Conservation (phyloP, 1,284 basidiomycete species). For the Trametes versicolor region DNA sequence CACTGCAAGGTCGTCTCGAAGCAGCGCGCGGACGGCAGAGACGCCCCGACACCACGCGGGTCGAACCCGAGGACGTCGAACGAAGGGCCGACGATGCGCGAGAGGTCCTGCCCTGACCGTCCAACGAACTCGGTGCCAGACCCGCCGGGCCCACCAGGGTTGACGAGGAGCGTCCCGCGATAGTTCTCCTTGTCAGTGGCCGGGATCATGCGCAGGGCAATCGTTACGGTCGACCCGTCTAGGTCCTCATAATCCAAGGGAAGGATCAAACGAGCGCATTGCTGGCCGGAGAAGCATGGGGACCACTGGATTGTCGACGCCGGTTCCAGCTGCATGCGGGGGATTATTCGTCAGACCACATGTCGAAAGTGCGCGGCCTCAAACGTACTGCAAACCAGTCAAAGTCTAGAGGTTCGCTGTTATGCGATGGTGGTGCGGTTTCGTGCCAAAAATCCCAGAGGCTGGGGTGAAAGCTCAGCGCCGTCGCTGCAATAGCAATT, state of each 20-base stretch:
- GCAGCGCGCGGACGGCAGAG: constrained; percentile 33
- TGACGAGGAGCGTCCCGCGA: constrained; percentile 57
- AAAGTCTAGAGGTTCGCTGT: no score
- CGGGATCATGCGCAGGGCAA: constrained; percentile 48
- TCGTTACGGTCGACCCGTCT: constrained; percentile 42
- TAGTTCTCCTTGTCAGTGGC: constrained; percentile 44
- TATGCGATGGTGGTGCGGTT: no score
- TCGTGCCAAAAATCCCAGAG: no score
- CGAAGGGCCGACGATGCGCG: constrained; percentile 50
- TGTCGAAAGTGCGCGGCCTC: no score
- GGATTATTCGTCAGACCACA: no score
- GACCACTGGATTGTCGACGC: constrained; percentile 34
- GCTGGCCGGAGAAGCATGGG: constrained; percentile 34
- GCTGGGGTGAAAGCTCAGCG: no score
- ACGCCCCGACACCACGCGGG: constrained; percentile 44
- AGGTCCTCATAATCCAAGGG: constrained; percentile 51
- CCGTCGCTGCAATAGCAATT: no score
- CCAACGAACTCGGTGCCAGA: constrained; percentile 52
- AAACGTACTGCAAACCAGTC: no score
- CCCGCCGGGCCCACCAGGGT: constrained; percentile 63
- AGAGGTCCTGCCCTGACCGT: constrained; percentile 42
- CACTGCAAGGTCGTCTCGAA: constrained; percentile 37
- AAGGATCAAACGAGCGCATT: constrained; percentile 41
- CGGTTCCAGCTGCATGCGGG: constrained; percentile 24
- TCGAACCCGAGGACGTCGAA: constrained; percentile 64